phyloP scores from a whole-genome alignment of 1,284 basidiomycete species.

The Malassezia equina region DNA sequence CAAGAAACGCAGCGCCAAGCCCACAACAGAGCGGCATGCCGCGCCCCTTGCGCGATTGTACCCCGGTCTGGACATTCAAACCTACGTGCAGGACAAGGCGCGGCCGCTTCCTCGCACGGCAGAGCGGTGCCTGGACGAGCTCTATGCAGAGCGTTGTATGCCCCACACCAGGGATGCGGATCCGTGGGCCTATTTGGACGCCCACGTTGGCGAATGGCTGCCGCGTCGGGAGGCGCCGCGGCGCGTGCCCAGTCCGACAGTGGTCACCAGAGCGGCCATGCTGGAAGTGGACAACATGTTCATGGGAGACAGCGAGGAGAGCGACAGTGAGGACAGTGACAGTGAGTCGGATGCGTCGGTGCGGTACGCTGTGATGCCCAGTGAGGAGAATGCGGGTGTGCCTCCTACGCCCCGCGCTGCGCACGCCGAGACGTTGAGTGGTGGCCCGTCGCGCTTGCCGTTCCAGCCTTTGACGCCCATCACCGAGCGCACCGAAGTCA shows the following conservation, averaged over 20 bases:
- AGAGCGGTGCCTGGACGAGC: constrained; percentile 35
- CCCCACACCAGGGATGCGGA: constrained; percentile 19
- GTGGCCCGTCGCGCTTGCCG: constrained; percentile 23
- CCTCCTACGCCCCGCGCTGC: constrained; percentile 12
- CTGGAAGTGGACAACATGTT: constrained; percentile 43
- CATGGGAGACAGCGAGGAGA: constrained; percentile 28
- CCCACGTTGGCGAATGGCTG: constrained; percentile 27
- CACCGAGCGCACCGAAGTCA: constrained; percentile 30
- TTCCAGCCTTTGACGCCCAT: constrained; percentile 39
- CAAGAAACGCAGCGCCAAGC: constrained; percentile 1
- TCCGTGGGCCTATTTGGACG: constrained; percentile 37
- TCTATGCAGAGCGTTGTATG: constrained; percentile 20
- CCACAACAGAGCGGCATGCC: constrained; percentile 30
- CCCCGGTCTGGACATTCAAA: constrained; percentile 21
- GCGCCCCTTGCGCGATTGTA: constrained; percentile 34
- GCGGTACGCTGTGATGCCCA: constrained; percentile 2
- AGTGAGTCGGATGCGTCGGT: constrained; percentile 21
- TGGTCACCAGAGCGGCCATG: constrained; percentile 38
- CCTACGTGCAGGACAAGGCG: constrained; percentile 6
- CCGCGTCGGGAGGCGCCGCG: constrained; percentile 16
- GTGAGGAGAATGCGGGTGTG: constrained; percentile 29
- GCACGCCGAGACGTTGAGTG: constrained; percentile 17
- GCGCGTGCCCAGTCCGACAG: constrained; percentile 26
- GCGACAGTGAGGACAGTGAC: constrained; percentile 22
- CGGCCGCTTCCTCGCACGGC: constrained; percentile 6